Evolutionary conservation across 2,329 filamentous ascomycete species (phyloP).

Genomic region (Lachnellula hyalina): DNA sequence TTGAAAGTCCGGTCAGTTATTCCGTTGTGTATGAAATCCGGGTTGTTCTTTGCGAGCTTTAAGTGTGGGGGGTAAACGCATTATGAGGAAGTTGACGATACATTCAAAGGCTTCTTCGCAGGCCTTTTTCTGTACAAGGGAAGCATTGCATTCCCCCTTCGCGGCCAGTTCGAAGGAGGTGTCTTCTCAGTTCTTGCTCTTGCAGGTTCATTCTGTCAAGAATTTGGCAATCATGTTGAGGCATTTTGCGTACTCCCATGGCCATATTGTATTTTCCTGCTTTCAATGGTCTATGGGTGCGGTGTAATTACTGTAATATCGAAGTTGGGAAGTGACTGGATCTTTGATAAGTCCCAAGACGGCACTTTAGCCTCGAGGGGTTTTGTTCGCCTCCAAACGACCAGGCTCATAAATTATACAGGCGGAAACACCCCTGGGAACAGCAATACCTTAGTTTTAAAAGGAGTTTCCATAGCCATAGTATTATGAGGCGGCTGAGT

Average conservation of each 20-base stretch:
- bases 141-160: conserved; percentile 39
- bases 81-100: conserved; percentile 39
- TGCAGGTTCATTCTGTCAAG: conserved; percentile 40
- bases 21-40: conserved; percentile 35
- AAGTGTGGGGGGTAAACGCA: conserved; percentile 40
- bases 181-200: conserved; percentile 36
- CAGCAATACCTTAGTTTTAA: neutral
- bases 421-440: neutral
- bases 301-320: conserved; percentile 12
- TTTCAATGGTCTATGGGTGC: conserved; percentile 19
- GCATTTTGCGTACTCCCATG: conserved; percentile 25
- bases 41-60: conserved; percentile 20
- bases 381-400: neutral
- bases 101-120: conserved; percentile 42
- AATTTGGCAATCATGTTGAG: conserved; percentile 21
- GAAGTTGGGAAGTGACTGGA: conserved; percentile 8
- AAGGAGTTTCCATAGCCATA: too few relatives aligned
- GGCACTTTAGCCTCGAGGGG: neutral
- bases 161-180: conserved; percentile 36
- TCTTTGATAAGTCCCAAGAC: conserved; percentile 4
- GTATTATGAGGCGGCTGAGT: too few relatives aligned
- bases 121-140: conserved; percentile 36
- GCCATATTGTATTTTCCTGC: conserved; percentile 26
- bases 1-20: conserved; percentile 39
- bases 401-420: too few relatives aligned